Base-by-base conservation (phyloP, 805 yeast genomes). In the Debaryomyces castellii region DNA sequence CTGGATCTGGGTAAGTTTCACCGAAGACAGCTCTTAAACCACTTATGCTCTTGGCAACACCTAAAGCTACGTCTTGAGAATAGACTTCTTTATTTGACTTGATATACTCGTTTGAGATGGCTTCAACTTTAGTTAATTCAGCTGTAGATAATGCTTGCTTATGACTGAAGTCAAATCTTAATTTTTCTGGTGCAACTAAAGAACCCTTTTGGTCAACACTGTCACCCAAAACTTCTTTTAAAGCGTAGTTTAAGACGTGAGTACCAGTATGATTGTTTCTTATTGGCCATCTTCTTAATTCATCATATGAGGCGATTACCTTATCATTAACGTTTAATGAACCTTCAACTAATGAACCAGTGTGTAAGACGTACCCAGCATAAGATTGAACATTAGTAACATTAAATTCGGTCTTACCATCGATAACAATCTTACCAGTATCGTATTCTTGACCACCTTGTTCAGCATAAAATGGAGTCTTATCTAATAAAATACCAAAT, bases 381-480 rank as follows among this genome's bases (percentile, higher is more conserved):
- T 90, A 94, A 36, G 76, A 75, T 73, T 94, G 99, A 41, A 90
- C 97, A 62, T 94, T 90, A 52, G 83, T 85, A 48, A 94, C 98
- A 48, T 81, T 83, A 69, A 94, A 92, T 66, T 92, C 96, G 45
- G 91, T 76, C 55, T 71, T 71, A 39, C 95, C 97, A 62, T 91
- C 97, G 59, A 89, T 82, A 42, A 89, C 91, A 53, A 94, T 77
- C 67, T 81, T 86, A 70, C 99, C 99, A 36, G 95, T 87, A 66
- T 94, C 99, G 62, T 78, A 86, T 69, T 90, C 97, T 77, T 94
- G 99, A 62, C 99, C 99, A 82, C 99, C 99, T 71, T 89, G 95
- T 74, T 94, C 99, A 41, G 99, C 98, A 63, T 94, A 94, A 71
- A 94, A 89, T 66, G 95, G 94, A 21, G 98, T 89, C 66, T 82